Evolutionary conservation across 192 early-diverging fungal species (phyloP), one percentile per base, ranked within the genome.

Genomic region (Backusella mclennaniae): DNA sequence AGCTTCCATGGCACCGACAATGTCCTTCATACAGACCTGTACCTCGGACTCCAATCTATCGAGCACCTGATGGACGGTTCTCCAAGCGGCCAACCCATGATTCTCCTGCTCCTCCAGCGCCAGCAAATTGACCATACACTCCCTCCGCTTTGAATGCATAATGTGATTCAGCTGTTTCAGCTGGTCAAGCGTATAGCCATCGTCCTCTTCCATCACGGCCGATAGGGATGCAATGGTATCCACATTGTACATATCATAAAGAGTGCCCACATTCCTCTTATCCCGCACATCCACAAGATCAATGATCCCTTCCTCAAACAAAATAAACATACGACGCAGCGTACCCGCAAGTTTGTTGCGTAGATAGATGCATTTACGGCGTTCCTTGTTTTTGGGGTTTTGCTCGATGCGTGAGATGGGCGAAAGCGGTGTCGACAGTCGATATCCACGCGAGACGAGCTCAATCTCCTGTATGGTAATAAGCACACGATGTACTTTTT

Each of bases 341-440:
- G 84, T 73, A 9, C 56, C 73, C 15, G 82, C 80, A 11, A 90
- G 38, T n/a, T 79, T 80, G 9, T 81, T 80, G n/a, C 90, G 83
- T 7, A 90, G 75, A 14, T 76, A 73, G 31, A 80, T 75, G 69
- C 90, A 91, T 21, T 85, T 81, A n/a, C 86, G 85, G 14, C 56
- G 56, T 14, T 63, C 23, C 56, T 63, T 63, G 56, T 15, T 63
- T 21, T 87, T 87, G 2, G 83, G 84, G 26, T 76, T 82, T 66
- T 89, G 88, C 67, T 91, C 90, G 21, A 91, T 91, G n/a, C 90
- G 85, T 21, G 87, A 84, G 29, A 89, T 89, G 2, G 90, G 90
- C 11, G 89, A 82, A 1, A 89, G 84, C 2, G 88, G 90, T 1
- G 86, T 87, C 0, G 88, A 87, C 26, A 91, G 76, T 67, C 88